phyloP scores from a whole-genome alignment of 305 asterid genomes.

The Lippia alba region DNA sequence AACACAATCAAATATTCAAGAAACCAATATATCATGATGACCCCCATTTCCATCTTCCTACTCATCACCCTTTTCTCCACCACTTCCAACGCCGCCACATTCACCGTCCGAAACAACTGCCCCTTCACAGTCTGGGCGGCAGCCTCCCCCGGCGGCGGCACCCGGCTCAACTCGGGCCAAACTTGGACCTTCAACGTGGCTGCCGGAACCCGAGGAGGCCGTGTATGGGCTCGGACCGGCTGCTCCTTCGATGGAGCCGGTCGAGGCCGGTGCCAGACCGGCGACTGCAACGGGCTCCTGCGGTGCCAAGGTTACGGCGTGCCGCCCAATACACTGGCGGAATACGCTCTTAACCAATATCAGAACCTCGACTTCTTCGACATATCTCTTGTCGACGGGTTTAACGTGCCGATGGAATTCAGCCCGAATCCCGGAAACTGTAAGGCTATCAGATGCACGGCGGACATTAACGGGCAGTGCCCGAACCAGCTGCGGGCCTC shows the following conservation, averaged over 20 bases:
- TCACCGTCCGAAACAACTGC: slow-evolving; percentile 49
- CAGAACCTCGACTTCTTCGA: slow-evolving; percentile 48
- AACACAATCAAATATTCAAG: neutral
- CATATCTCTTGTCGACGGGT: slow-evolving; percentile 56
- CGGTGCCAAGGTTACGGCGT: slow-evolving; percentile 40
- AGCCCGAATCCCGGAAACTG: slow-evolving; percentile 42
- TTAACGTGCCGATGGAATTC: slow-evolving; percentile 54
- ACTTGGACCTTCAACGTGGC: slow-evolving; percentile 37
- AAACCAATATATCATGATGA: neutral
- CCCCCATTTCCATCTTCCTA: slow-evolving; percentile 12
- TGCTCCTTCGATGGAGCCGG: slow-evolving; percentile 50
- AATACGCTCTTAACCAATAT: slow-evolving; percentile 46
- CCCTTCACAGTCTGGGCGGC: slow-evolving; percentile 54
- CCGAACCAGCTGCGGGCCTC: slow-evolving; percentile 43
- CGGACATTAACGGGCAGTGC: slow-evolving; percentile 47
- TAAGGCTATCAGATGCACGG: slow-evolving; percentile 37
- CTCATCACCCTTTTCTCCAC: slow-evolving; percentile 18
- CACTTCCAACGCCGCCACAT: slow-evolving; percentile 38
- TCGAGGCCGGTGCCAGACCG: slow-evolving; percentile 51
- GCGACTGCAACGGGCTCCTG: slow-evolving; percentile 53
- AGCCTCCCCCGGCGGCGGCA: slow-evolving; percentile 49
- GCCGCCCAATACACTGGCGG: slow-evolving; percentile 54
- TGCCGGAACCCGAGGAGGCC: slow-evolving; percentile 32
- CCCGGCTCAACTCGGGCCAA: slow-evolving; percentile 35
- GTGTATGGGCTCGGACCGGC: slow-evolving; percentile 53